Conservation (phyloP, 176 grass and related monocot genomes). For the Oryza meridionalis region DNA sequence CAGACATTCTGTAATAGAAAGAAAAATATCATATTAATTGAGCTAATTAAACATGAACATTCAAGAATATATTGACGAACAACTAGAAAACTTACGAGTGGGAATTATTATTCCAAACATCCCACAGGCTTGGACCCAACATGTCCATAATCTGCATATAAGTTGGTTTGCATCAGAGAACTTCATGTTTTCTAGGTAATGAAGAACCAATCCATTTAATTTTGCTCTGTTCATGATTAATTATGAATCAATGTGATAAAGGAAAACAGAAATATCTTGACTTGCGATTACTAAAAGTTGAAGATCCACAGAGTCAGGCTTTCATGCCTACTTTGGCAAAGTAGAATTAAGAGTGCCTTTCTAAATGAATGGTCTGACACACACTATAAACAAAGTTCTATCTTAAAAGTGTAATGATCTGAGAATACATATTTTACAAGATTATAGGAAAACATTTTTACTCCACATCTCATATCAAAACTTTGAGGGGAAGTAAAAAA, state of each 20-base stretch:
- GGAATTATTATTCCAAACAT: conserved; percentile 96
- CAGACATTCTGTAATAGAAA: conserved; percentile 70
- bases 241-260: conserved; percentile 11
- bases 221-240: conserved; percentile 10
- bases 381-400: background rate
- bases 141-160: conserved; percentile 88
- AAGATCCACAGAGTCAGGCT: background rate
- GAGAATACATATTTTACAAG: background rate
- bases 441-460: background rate
- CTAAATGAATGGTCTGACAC: background rate
- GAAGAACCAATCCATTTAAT: conserved; percentile 6
- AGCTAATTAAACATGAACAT: conserved; percentile 19
- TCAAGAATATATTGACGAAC: conserved; percentile 9
- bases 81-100: conserved; percentile 65
- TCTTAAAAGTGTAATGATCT: background rate
- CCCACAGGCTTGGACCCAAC: conserved; percentile 93
- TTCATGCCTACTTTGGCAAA: background rate
- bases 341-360: background rate
- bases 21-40: conserved; percentile 15
- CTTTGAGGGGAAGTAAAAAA: conserved; percentile 1
- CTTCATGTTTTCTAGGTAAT: conserved; percentile 15
- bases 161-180: conserved; percentile 29
- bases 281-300: conserved; percentile 8
- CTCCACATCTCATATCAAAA: conserved; percentile 5
- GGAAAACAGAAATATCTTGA: conserved; percentile 9